These are phyloP conservation scores for Beta vulgaris DNA, from an alignment of 148 eudicot genomes.

Conservation along the genomic window DNA sequence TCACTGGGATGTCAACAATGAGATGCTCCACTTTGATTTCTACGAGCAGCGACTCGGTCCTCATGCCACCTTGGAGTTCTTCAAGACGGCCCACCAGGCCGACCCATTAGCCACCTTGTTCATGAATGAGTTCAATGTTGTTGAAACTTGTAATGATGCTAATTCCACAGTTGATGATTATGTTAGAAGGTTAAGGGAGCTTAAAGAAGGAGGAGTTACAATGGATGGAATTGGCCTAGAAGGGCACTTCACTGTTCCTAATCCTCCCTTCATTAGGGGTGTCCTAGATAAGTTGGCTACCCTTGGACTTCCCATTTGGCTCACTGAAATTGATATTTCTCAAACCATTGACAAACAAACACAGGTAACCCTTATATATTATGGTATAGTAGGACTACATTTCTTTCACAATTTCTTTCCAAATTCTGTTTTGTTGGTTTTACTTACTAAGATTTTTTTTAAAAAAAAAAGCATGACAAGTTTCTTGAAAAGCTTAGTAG, in stretches of 20 bases:
- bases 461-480: too few species aligned
- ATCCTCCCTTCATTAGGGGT: constrained; percentile 71
- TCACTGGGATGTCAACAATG: constrained; percentile 93
- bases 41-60: constrained; percentile 69
- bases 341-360: constrained; percentile 42
- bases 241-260: constrained; percentile 70
- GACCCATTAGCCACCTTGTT: constrained; percentile 74
- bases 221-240: constrained; percentile 86
- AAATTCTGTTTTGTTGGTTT: too few species aligned
- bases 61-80: constrained; percentile 57
- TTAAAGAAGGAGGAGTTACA: constrained; percentile 51
- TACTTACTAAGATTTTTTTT: too few species aligned
- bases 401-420: too few species aligned
- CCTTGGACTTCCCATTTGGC: constrained; percentile 77
- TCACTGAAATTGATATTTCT: constrained; percentile 87
- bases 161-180: constrained; percentile 69
- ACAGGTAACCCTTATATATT: constrained; percentile 65
- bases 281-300: constrained; percentile 72
- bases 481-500: too few species aligned
- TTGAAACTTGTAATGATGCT: constrained; percentile 69
- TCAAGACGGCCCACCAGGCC: constrained; percentile 48
- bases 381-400: too few species aligned
- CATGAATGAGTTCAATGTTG: constrained; percentile 86
- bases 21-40: constrained; percentile 75
- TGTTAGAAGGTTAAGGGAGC: constrained; percentile 50